Conservation (phyloP, 2,329 filamentous ascomycete genomes). For the Eutypella sp. region DNA sequence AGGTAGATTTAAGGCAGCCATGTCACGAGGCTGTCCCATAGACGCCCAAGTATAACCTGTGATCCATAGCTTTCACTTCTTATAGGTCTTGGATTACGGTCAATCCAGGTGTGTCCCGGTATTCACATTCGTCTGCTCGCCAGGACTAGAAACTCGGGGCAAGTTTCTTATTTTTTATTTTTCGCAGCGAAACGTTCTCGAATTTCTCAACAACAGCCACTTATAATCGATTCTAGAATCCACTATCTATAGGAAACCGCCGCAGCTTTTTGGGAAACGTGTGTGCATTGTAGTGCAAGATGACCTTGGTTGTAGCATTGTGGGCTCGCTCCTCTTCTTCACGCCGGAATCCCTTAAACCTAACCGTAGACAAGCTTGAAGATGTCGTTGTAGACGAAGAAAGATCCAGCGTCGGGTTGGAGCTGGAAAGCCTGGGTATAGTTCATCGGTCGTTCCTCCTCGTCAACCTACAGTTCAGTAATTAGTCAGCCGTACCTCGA, state of each 20-base stretch:
- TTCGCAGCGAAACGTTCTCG: background rate
- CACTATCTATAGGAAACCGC: background rate
- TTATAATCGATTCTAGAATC: background rate
- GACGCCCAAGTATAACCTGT: too few species aligned
- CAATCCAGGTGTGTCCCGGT: too few species aligned
- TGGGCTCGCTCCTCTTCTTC: background rate
- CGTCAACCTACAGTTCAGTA: constrained; percentile 66
- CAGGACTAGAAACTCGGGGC: too few species aligned
- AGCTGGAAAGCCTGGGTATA: constrained; percentile 91
- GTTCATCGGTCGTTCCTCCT: constrained; percentile 80
- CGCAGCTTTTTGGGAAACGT: background rate
- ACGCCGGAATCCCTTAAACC: background rate
- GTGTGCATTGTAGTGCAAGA: too few species aligned
- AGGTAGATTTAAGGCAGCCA: too few species aligned
- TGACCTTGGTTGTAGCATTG: too few species aligned
- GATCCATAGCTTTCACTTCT: too few species aligned
- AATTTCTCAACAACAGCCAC: background rate
- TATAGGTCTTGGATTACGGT: too few species aligned
- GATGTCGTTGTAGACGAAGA: constrained; percentile 89
- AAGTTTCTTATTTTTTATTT: too few species aligned
- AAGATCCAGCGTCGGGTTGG: constrained; percentile 63
- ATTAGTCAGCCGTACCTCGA: constrained; percentile 5
- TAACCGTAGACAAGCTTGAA: constrained; percentile 81
- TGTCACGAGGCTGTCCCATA: too few species aligned
- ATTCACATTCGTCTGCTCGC: too few species aligned